Base-by-base conservation (phyloP, 2,329 filamentous ascomycete genomes). In the Geoglossum cookeanum region DNA sequence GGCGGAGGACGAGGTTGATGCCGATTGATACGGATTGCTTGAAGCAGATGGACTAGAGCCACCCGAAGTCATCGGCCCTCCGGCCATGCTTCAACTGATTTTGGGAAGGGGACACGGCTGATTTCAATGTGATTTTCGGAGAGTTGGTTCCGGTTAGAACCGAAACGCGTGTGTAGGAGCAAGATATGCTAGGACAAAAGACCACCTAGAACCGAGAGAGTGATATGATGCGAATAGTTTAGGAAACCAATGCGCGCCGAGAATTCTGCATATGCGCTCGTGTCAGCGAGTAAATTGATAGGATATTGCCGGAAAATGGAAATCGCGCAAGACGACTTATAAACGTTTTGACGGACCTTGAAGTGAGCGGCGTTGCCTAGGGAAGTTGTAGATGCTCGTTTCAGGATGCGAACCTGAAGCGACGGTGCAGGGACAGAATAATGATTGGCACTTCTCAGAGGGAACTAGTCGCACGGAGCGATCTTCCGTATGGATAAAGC, bases 41-140 rank as follows among this genome's bases (percentile, higher is more conserved):
- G 55, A 47, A 22, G 55, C 55, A 33, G 55, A 56, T 30, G 55
- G 55, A 29, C 55, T 56, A 27, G 55, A 56, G 32, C 39, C 55
- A 45, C 35, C 44, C 22, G 55, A 56, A 49, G 39, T 56, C 27
- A 47, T 56, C 37, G 55, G 44, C 37, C 22, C 55, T 29, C 39
- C 39, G 55, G 55, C 39, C 55, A 56, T 56, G 39, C 55, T 45
- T 56, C 32, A 32, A 42, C 4, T 52, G 48, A 52, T 52, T 30
- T 52, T 52, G 29, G 1, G 32, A 52, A 52, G n/a, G 33, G 27
- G 27, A 30, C 27, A 52, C 13, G 27, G 48, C 29, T 33, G 32
- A n/a, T 52, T 6, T 9, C 48, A 52, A 32, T 32, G 48, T 33
- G 29, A 32, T 33, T 32, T 22, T 32, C 27, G 48, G 27, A 32